A percentile compares a stretch with the other conserved stretches of the same genome.
Conservation (phyloP, 2,329 filamentous ascomycete species). For the Sodiomyces alkalinus region DNA sequence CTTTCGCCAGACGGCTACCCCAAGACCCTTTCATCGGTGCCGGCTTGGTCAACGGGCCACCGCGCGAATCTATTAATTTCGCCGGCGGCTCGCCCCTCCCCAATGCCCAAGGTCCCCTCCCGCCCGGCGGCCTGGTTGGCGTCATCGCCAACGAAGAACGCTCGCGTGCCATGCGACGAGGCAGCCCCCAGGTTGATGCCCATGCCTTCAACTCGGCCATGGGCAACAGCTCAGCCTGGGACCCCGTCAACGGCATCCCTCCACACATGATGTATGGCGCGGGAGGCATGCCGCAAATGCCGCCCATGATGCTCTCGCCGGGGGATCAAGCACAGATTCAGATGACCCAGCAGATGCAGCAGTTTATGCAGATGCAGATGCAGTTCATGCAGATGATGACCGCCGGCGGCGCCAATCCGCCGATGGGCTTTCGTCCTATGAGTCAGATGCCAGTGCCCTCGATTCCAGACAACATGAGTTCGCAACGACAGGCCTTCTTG, state of each 20-base stretch:
- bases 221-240: slow-evolving; percentile 22
- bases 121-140: slow-evolving; percentile 60
- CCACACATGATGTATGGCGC: slow-evolving; percentile 26
- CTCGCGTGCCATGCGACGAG: slow-evolving; percentile 60
- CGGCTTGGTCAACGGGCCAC: slow-evolving; percentile 54
- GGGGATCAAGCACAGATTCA: slow-evolving; percentile 64
- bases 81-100: slow-evolving; percentile 36
- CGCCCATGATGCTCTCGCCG: slow-evolving; percentile 32
- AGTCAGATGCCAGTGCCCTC: slow-evolving; percentile 26
- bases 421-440: slow-evolving; percentile 14
- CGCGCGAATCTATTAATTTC: slow-evolving; percentile 62
- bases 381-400: slow-evolving; percentile 82
- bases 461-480: slow-evolving; percentile 22
- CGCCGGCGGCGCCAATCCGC: slow-evolving; percentile 17
- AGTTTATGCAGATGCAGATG: slow-evolving; percentile 91
- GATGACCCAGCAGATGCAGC: slow-evolving; percentile 69
- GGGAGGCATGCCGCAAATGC: slow-evolving; percentile 26
- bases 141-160: slow-evolving; percentile 80
- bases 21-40: slow-evolving; percentile 76
- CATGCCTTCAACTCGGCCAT: slow-evolving; percentile 20
- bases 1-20: slow-evolving; percentile 70
- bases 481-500: slow-evolving; percentile 28
- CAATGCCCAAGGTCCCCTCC: slow-evolving; percentile 21
- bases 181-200: slow-evolving; percentile 55
- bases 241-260: slow-evolving; percentile 33